Base-by-base conservation (phyloP, 2,329 filamentous ascomycete genomes). In the Arthroderma sp. region DNA sequence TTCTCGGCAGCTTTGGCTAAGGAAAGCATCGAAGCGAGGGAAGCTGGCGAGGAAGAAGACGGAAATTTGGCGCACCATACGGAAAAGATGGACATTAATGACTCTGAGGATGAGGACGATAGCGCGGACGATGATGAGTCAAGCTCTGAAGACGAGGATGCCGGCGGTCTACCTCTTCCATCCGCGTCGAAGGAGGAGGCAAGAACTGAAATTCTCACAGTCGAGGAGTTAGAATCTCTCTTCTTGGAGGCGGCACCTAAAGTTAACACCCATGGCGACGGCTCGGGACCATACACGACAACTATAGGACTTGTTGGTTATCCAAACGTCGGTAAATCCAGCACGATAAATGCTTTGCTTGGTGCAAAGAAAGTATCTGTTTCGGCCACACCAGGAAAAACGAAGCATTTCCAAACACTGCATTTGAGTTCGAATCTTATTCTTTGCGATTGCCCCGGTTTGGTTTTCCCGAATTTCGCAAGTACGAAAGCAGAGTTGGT, bases 351-450 rank as follows among this genome's bases (percentile, higher is more conserved):
- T 69, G 89, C 91, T 36, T 76, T 98, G n/a, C 88, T 96, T 47
- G 93, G 93, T 42, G 81, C 91, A 45, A 98, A 96, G 71, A 98
- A 96, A 68, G 91, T 98, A 4, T 96, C 89, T 0, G 93, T 98
- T 34, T 98, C 91, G 10, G 83, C 89, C 9, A 98, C 91, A 1
- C 91, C 91, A 3, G 91, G 91, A 61, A 98, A 98, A 70, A 98
- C 91, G 9, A 98, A 98, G 70, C 91, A 98, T 59, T 98, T 98
- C 70, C 91, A 98, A 65, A 98, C 91, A 1, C 91, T 98, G 47
- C 88, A 95, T 61, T 77, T 98, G 30, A 91, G 84, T 47, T 83
- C 91, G 1, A 78, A 80, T 47, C 86, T 98, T 50, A 76, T 96
- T 39, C 77, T 98, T 5, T 96, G 91, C 65, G 91, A 98, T 79